Percentiles rank a stretch among this genome's conserved stretches.
These are phyloP conservation scores for Ascoidea tarda DNA, from an alignment of 805 yeast genomes.

Conservation along the genomic window DNA sequence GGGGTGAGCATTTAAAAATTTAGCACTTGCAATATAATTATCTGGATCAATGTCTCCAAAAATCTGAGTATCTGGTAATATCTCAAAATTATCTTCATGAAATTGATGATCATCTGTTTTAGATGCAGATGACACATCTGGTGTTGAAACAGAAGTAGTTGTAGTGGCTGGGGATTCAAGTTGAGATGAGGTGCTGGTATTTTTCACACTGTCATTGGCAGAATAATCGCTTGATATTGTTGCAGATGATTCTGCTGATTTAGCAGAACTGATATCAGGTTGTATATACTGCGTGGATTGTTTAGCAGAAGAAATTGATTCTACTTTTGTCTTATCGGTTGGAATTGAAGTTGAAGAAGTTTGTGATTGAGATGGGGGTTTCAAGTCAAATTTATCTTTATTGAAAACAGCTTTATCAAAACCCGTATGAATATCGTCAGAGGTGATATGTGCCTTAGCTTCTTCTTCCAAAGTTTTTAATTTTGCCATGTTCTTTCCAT, in stretches of 20 bases:
- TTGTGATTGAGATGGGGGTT: conserved; percentile 10
- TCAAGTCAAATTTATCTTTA: conserved; percentile 25
- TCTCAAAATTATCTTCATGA: conserved; percentile 31
- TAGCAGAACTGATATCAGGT: too few relatives aligned
- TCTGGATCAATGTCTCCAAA: conserved; percentile 44
- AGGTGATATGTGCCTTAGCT: conserved; percentile 60
- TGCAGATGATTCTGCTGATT: too few relatives aligned
- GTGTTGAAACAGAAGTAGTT: conserved; percentile 1
- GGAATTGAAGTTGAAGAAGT: conserved; percentile 18
- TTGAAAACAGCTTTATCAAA: conserved; percentile 78
- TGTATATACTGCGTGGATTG: conserved; percentile 2
- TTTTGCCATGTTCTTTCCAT: conserved; percentile 49
- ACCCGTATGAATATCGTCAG: conserved; percentile 87
- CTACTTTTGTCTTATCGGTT: conserved; percentile 14
- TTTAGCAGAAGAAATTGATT: conserved; percentile 5
- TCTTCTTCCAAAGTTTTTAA: conserved; percentile 56
- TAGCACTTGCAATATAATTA: conserved; percentile 35
- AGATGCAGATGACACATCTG: conserved; percentile 3
- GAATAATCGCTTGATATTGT: too few relatives aligned
- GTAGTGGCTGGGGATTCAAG: conserved; percentile 4
- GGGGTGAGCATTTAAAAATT: conserved; percentile 37
- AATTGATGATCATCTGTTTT: conserved; percentile 15
- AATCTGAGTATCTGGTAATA: conserved; percentile 48
- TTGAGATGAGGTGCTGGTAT: conserved; percentile 6
- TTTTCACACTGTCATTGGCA: neutral